These are phyloP conservation scores for Oryza rufipogon DNA, from an alignment of 176 grass and related monocot genomes.

Conservation along the genomic window DNA sequence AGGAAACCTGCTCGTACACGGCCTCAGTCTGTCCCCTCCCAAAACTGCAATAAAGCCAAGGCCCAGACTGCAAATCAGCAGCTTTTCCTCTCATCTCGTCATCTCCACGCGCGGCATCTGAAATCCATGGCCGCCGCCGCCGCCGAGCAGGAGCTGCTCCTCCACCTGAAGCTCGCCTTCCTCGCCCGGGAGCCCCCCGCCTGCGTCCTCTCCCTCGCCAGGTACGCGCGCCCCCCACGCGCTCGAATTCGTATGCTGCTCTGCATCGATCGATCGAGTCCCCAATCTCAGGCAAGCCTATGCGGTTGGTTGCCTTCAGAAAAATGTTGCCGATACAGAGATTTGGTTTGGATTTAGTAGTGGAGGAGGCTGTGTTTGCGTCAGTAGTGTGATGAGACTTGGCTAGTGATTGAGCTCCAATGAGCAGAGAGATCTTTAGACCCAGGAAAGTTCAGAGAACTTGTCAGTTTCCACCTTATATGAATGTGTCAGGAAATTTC, in stretches of 20 bases:
- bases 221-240: conserved; percentile 28
- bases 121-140: neutral
- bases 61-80: no score
- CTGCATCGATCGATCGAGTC: neutral
- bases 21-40: no score
- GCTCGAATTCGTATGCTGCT: no score
- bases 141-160: neutral
- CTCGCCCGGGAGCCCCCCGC: conserved; percentile 67
- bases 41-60: no score
- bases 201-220: conserved; percentile 70
- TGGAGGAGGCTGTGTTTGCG: neutral
- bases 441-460: neutral
- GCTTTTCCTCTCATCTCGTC: no score
- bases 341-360: neutral
- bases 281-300: neutral
- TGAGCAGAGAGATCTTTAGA: neutral
- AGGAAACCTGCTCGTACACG: no score
- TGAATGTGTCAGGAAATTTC: neutral
- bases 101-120: neutral
- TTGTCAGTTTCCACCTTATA: neutral
- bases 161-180: conserved; percentile 62
- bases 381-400: neutral
- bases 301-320: neutral
- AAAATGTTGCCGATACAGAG: neutral
- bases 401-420: neutral